Base-by-base conservation (phyloP, 768 basidiomycete genomes). In the Candolleomyces eurysporus region DNA sequence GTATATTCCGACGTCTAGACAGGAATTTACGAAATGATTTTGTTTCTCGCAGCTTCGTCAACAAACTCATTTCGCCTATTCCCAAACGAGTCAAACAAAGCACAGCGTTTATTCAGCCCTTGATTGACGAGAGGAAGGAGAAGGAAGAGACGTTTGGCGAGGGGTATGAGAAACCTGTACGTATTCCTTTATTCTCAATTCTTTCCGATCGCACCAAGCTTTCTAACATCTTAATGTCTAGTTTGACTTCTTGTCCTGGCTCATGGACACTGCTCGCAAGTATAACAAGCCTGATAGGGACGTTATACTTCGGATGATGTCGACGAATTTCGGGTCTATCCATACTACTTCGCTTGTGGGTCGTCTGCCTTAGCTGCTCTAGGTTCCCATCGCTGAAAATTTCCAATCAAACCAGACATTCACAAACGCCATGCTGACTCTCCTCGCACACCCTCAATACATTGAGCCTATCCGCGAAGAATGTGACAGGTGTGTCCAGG, bases 231-330 rank as follows among this genome's bases (percentile, higher is more conserved):
- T 11, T 10, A 48, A 16, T 8, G 7, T n/a, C 11, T 50, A 83
- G 83, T 75, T 77, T 55, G 82, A 84, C 57, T 62, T 83, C 17
- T 70, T 84, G 0, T 72, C 75, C 17, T 85, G 81, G 81, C 68
- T 83, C 9, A 71, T 83, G 48, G 80, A 79, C 43, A 72, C 66
- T 6, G 78, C 79, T 0, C 64, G 69, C 8, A 71, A 70, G 6
- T 61, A 72, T 17, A 70, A 72, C 39, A 64, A 67, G 21, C 70
- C 63, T 6, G 57, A 71, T 0, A 59, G 65, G 17, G 70, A 75
- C 32, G 64, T 82, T 7, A 72, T 73, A 0, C 62, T 65, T 1
- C 69, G 75, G n/a, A 61, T 82, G 7, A 65, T 84, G 10, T 59
- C 72, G 10, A 63, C 78, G 40, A 79, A 79, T 65, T 79, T 82